Evolutionary conservation across 306 rosid species (phyloP), one percentile per base, ranked within the genome.

Genomic region (Vigna reflexopilosa): DNA sequence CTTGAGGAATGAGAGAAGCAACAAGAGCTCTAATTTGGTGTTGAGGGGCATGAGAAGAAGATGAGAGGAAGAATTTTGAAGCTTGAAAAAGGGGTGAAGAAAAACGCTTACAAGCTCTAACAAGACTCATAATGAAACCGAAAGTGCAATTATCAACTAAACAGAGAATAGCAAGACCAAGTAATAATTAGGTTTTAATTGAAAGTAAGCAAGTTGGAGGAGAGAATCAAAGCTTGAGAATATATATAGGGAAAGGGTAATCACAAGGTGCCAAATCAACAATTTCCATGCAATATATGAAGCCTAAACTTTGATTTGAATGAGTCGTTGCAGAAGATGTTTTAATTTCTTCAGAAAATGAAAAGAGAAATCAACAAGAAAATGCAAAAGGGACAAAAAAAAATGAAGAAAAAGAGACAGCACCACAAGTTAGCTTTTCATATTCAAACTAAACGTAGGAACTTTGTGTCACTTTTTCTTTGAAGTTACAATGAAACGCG

Each of bases 401-500:
- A 14, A 48, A 40, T 22, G 32, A 9, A 49, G 55, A 7, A 75
- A 49, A 2, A 2, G 6, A 22, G 7, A 26, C 3, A 26, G 28
- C 28, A 26, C 28, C 28, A 34, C 74, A 63, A 22, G 57, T 77
- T 44, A 45, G 30, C 65, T 81, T 67, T 61, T 61, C 55, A 6
- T 30, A 63, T 77, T 82, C 77, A 68, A 75, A 77, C 75, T 67
- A 9, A 38, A 54, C 61, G 44, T 44, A 3, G 49, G 57, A 62
- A 26, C 20, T 82, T 77, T 7, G 2, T 0, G 45, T 22, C 40
- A 24, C 3, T 12, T 77, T 82, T 82, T 77, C 86, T 65, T 7
- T 66, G 82, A 72, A 82, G 15, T 17, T 82, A 72, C 86, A 55
- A 8, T 45, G 30, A 77, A 82, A 77, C 75, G 71, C 85, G 65